Evolutionary conservation across 2,329 filamentous ascomycete genomes (phyloP), one percentile per base, ranked within the genome.

Genomic region (Bretziella fagacearum): DNA sequence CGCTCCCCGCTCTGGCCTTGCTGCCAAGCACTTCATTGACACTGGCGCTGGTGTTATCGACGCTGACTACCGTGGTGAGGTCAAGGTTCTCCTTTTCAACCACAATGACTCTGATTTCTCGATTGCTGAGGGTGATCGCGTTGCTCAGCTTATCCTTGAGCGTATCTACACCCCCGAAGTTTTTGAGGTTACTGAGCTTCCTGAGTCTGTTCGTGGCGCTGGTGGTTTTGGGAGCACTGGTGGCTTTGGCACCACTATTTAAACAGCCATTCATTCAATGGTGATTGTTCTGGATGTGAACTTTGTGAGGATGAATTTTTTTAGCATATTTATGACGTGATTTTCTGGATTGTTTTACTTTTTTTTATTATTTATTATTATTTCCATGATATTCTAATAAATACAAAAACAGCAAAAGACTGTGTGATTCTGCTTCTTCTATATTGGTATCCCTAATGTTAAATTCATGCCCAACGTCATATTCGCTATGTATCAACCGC

Each of bases 31-130:
- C 67, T 91, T 87, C 65, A 96, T 98, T 61, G 86, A 95, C 62
- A 91, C 84, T 0, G 86, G 93, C 52, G 91, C 91, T 0, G 91
- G 91, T 47, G 91, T 98, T 53, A 96, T 98, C 56, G 91, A 98
- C 63, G 87, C 89, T 27, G 91, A 98, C 64, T 98, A 98, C 68
- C 76, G 91, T 29, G 91, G 91, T 17, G 83, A 83, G 55, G 81
- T 98, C 57, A 94, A 93, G 69, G 82, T 98, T 22, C 71, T 98
- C 54, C 74, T 98, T 45, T 96, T 96, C 64, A 98, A 98, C 67
- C 80, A 93, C 62, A 73, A 73, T 44, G 86, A 94, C 44, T 65
- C 66, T 33, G 86, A 94, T 60, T 96, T 93, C 59, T 69, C 65
- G 53, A 69, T 98, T 54, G 80, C 81, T 58, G 78, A 81, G 59